Evolutionary conservation across 331 rosid genomes (phyloP).

Genomic region (Cydonia oblonga): DNA sequence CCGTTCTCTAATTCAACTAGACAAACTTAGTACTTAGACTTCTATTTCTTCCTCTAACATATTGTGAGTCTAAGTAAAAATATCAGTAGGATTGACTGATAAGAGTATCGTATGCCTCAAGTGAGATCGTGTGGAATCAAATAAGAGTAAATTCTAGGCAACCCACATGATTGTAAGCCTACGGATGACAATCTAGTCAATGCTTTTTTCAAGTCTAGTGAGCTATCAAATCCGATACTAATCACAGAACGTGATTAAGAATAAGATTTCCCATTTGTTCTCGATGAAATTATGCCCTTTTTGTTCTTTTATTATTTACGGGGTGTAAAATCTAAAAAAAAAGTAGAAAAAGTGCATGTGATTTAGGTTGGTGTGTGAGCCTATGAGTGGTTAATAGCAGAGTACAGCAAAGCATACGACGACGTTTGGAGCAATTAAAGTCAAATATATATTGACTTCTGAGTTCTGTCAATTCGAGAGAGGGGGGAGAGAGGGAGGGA

Average conservation of each 20-base stretch:
- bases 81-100: too few relatives aligned
- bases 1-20: too few relatives aligned
- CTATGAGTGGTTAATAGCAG: not conserved
- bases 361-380: not conserved
- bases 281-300: too few relatives aligned
- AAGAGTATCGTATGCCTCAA: too few relatives aligned
- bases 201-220: not conserved
- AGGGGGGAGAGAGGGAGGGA: not conserved
- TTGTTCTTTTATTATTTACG: too few relatives aligned
- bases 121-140: too few relatives aligned
- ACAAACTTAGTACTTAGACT: too few relatives aligned
- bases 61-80: too few relatives aligned
- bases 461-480: not conserved
- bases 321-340: not conserved
- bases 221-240: not conserved
- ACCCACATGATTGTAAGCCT: not conserved
- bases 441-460: not conserved
- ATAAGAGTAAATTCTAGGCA: not conserved
- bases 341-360: not conserved
- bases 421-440: not conserved
- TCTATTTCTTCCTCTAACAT: too few relatives aligned
- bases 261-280: not conserved
- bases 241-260: not conserved
- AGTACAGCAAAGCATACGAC: conserved; percentile 1
- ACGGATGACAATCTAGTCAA: not conserved